A percentile compares a stretch with the other conserved stretches of the same genome.
These are phyloP conservation scores for Helotiales sp. DNA, from an alignment of 2,329 filamentous ascomycete genomes.

Conservation along the genomic window DNA sequence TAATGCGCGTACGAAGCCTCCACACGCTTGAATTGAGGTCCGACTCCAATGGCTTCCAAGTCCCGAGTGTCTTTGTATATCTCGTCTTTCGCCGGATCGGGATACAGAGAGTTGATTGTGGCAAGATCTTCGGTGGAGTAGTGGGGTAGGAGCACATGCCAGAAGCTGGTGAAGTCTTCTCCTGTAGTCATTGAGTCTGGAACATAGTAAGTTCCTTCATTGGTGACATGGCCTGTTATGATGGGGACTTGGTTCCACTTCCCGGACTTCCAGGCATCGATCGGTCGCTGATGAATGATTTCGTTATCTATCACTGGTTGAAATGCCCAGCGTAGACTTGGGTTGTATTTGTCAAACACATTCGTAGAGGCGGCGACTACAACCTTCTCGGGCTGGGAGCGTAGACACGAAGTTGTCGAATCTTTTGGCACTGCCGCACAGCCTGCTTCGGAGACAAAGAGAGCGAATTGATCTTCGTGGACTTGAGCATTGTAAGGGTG, in stretches of 20 bases:
- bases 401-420: slow-evolving; percentile 57
- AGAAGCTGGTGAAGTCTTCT: slow-evolving; percentile 62
- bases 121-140: slow-evolving; percentile 57
- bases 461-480: slow-evolving; percentile 59
- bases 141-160: slow-evolving; percentile 62
- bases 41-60: slow-evolving; percentile 44
- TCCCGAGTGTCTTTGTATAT: slow-evolving; percentile 47
- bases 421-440: slow-evolving; percentile 51
- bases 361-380: slow-evolving; percentile 48
- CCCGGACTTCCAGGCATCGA: slow-evolving; percentile 58
- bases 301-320: slow-evolving; percentile 69
- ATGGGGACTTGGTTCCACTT: slow-evolving; percentile 62
- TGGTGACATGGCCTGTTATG: slow-evolving; percentile 70
- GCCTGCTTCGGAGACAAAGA: slow-evolving; percentile 50
- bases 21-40: slow-evolving; percentile 60
- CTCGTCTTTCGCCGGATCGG: slow-evolving; percentile 55
- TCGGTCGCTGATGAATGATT: slow-evolving; percentile 60
- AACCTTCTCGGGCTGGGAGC: slow-evolving; percentile 46
- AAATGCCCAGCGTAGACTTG: slow-evolving; percentile 62
- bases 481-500: slow-evolving; percentile 58
- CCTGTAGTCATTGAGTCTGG: slow-evolving; percentile 51
- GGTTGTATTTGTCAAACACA: slow-evolving; percentile 51
- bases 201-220: slow-evolving; percentile 70
- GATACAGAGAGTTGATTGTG: slow-evolving; percentile 63
- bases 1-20: slow-evolving; percentile 66